phyloP scores from a whole-genome alignment of 495 filamentous ascomycete genomes.

The Trichoderma parareesei region DNA sequence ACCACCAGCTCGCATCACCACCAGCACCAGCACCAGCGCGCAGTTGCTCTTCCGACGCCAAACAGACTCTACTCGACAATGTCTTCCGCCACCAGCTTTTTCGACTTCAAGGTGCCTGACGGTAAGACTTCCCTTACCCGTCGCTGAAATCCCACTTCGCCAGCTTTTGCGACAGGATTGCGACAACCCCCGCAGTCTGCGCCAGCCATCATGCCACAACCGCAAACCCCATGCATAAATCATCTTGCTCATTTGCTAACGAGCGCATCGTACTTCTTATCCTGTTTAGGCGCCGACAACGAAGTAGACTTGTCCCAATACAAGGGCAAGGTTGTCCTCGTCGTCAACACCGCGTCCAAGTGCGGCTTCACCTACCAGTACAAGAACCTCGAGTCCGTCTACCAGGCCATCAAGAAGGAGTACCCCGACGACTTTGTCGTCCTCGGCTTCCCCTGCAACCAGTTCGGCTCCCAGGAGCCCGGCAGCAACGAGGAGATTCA shows the following conservation, averaged over 20 bases:
- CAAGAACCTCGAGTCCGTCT: conserved; percentile 79
- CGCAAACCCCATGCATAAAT: neutral
- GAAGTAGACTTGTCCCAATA: conserved; percentile 59
- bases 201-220: too few relatives aligned
- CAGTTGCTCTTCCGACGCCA: neutral
- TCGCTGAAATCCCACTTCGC: conserved; percentile 9
- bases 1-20: too few relatives aligned
- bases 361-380: conserved; percentile 99
- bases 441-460: conserved; percentile 97
- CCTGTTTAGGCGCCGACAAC: conserved; percentile 60
- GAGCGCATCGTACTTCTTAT: neutral
- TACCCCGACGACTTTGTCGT: conserved; percentile 72
- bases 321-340: conserved; percentile 83
- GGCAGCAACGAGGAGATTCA: conserved; percentile 86
- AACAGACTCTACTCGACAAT: conserved; percentile 46
- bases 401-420: conserved; percentile 62
- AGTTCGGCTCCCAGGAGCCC: conserved; percentile 88
- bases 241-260: neutral
- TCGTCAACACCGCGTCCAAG: conserved; percentile 98
- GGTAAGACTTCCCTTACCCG: conserved; percentile 42
- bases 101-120: conserved; percentile 80
- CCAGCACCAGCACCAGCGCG: neutral
- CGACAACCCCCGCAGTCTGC: too few relatives aligned
- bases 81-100: conserved; percentile 83
- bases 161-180: neutral